Base-by-base conservation (phyloP, 495 filamentous ascomycete genomes). In the Aspergillus avenaceus region DNA sequence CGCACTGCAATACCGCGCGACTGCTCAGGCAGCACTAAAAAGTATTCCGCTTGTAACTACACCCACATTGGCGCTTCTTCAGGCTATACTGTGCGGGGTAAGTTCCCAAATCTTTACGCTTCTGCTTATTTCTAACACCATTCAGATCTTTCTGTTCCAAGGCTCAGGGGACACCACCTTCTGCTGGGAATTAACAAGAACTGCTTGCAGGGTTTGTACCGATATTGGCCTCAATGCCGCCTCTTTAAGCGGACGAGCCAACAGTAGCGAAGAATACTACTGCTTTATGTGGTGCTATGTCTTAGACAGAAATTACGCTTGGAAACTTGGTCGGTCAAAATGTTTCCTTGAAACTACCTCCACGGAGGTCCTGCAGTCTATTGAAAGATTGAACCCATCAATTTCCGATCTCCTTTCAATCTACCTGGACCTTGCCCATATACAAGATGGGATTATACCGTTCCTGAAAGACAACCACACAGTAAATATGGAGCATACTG, bases 201-300 rank as follows among this genome's bases (percentile, higher is more conserved):
- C 60, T 13, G 60, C 60, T 0, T 63, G 56, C 21, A 28, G 57
- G 7, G 40, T 52, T 2, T 56, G 53, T 38, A 55, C 50, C 24
- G 60, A 57, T 14, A 18, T 60, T 4, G 60, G 53, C 18, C 48
- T 57, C 32, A 22, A 45, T 13, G 9, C 23, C 1, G 45, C 6
- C 11, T 48, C 21, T 27, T n/a, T 44, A 1, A 4, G 22, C 18
- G 43, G 29, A 37, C 23, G 12, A 8, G 9, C 18, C 8, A 47
- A 36, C 24, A 32, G 29, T 3, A 51, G 55, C 19, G 60, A 59
- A 24, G 56, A 57, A 28, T 49, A 52, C n/a, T 60, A 53, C 49
- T 63, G 60, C 36, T 40, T 63, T 14, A 36, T 63, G 5, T 60
- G 60, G 56, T 63, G 60, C 42, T 63, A 63, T 23, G 57, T 47